phyloP scores from a whole-genome alignment of 2,329 filamentous ascomycete species.

The Fusarium nanum region DNA sequence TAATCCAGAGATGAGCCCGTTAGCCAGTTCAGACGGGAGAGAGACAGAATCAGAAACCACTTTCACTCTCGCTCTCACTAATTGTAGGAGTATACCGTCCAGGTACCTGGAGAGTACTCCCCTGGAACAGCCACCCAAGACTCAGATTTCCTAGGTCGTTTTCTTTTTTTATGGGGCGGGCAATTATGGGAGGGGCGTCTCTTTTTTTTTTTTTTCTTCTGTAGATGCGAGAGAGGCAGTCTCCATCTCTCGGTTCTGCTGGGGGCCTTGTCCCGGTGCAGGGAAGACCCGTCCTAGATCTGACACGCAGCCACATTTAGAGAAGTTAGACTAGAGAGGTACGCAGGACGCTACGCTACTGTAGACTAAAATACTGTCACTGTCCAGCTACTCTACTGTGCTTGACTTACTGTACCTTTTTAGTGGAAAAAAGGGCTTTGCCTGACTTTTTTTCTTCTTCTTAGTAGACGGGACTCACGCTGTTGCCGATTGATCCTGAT shows the following conservation, averaged over 20 bases:
- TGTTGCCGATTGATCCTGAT: slow-evolving; percentile 26
- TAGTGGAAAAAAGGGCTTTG: slow-evolving; percentile 30
- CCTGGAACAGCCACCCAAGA: slow-evolving; percentile 32
- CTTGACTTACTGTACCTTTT: slow-evolving; percentile 19
- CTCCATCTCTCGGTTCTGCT: slow-evolving; percentile 24
- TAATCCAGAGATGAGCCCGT: slow-evolving; percentile 40
- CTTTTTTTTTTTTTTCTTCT: background rate
- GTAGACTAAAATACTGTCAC: slow-evolving; percentile 12
- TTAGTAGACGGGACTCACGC: background rate
- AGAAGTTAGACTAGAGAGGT: background rate
- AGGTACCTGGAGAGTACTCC: slow-evolving; percentile 34
- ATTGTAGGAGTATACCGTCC: slow-evolving; percentile 35
- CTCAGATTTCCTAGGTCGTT: slow-evolving; percentile 17
- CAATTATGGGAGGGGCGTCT: background rate
- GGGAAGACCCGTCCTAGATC: slow-evolving; percentile 47
- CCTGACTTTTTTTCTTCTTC: slow-evolving; percentile 27
- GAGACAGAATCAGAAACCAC: background rate
- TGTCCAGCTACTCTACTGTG: slow-evolving; percentile 24
- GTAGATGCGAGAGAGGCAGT: slow-evolving; percentile 1
- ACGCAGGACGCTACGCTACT: background rate
- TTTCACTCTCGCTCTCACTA: slow-evolving; percentile 6
- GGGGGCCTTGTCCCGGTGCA: slow-evolving; percentile 39
- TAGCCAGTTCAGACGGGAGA: background rate
- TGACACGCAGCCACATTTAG: slow-evolving; percentile 46
- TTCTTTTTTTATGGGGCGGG: slow-evolving; percentile 17